A percentile compares a stretch with the other conserved stretches of the same genome.
Evolutionary conservation across 2,329 filamentous ascomycete species (phyloP).

Genomic region (Cladosporium sp.): DNA sequence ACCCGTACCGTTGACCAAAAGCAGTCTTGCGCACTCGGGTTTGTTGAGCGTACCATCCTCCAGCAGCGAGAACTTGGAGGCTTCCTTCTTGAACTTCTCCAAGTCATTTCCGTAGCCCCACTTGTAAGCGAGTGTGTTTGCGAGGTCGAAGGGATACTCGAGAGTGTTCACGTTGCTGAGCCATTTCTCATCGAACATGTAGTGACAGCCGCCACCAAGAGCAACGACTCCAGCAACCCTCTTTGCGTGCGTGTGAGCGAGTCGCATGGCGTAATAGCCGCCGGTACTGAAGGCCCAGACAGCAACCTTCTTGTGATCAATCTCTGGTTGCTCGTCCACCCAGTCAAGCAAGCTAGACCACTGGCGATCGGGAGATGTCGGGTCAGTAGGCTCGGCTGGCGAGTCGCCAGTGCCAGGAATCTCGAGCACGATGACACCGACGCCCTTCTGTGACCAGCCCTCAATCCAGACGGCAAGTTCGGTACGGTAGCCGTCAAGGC

Average conservation of each 20-base stretch:
- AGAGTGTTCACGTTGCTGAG: conserved; percentile 57
- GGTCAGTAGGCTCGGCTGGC: conserved; percentile 51
- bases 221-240: conserved; percentile 55
- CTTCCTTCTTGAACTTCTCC: conserved; percentile 52
- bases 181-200: conserved; percentile 61
- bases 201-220: conserved; percentile 59
- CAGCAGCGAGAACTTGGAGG: conserved; percentile 56
- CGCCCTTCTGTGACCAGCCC: conserved; percentile 52
- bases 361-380: conserved; percentile 54
- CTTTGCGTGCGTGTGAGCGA: conserved; percentile 60
- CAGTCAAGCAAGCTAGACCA: conserved; percentile 59
- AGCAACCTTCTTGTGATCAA: conserved; percentile 53
- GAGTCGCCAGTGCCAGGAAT: conserved; percentile 62
- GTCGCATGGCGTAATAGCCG: conserved; percentile 60
- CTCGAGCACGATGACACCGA: conserved; percentile 56
- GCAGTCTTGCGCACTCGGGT: conserved; percentile 50
- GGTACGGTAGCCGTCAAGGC: conserved; percentile 61
- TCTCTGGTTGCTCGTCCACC: conserved; percentile 49
- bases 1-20: conserved; percentile 60
- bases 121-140: conserved; percentile 54
- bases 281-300: conserved; percentile 62
- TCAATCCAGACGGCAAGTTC: conserved; percentile 57
- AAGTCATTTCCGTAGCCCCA: conserved; percentile 47
- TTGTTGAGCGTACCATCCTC: conserved; percentile 58
- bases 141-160: conserved; percentile 63